phyloP scores from a whole-genome alignment of 2,329 filamentous ascomycete genomes.

The Akanthomyces muscarius region DNA sequence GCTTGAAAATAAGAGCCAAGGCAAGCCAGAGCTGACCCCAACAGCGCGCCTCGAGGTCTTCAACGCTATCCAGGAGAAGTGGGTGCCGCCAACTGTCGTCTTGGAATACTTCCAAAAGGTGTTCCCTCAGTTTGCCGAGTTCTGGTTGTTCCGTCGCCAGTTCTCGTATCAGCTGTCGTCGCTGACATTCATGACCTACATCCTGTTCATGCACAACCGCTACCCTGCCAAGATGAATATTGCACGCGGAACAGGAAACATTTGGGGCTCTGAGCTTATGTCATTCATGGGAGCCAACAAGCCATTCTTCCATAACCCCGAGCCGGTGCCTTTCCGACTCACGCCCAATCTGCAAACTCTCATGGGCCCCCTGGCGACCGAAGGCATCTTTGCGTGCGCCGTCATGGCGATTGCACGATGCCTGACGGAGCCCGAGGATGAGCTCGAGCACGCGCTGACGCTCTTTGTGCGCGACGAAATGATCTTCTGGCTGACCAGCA shows the following conservation, averaged over 20 bases:
- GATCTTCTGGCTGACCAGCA: constrained; percentile 90
- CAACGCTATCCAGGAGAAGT: constrained; percentile 88
- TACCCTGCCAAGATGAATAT: constrained; percentile 96
- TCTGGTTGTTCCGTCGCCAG: constrained; percentile 97
- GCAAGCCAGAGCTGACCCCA: constrained; percentile 63
- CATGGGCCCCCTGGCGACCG: constrained; percentile 92
- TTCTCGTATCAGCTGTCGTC: constrained; percentile 95
- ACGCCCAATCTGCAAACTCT: constrained; percentile 94
- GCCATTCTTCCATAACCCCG: constrained; percentile 89
- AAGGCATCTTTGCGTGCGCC: constrained; percentile 92
- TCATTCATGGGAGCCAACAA: constrained; percentile 80
- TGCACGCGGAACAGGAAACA: constrained; percentile 78
- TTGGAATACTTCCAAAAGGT: constrained; percentile 85
- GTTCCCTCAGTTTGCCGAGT: constrained; percentile 86
- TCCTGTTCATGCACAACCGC: constrained; percentile 93
- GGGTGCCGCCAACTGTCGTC: constrained; percentile 77
- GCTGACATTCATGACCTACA: constrained; percentile 97
- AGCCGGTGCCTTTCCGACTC: constrained; percentile 93
- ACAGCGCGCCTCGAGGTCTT: constrained; percentile 86
- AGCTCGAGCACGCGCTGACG: constrained; percentile 91
- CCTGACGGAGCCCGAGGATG: constrained; percentile 80
- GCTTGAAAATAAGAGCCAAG: constrained; percentile 62
- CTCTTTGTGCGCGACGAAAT: constrained; percentile 98
- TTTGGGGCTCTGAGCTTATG: constrained; percentile 95
- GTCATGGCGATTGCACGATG: constrained; percentile 96